Percentiles rank a stretch among this genome's conserved stretches.
phyloP scores from a whole-genome alignment of 306 rosid genomes.

The Astragalus glycyphyllos region DNA sequence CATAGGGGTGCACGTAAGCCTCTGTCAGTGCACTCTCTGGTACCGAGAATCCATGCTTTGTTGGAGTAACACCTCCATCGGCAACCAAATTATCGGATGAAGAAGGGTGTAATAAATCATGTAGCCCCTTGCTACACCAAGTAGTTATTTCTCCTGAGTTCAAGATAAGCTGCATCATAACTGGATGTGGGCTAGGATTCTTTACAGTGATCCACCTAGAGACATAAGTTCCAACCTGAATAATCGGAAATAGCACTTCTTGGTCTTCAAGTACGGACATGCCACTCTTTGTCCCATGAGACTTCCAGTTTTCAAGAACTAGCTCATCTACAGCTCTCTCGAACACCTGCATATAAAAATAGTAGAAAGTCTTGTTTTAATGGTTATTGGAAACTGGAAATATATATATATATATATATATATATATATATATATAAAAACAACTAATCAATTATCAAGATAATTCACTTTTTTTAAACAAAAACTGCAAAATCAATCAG shows the following conservation, averaged over 20 bases:
- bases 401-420: neutral
- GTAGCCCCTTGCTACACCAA: conserved; percentile 67
- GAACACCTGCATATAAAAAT: conserved; percentile 52
- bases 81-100: conserved; percentile 67
- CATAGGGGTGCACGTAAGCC: conserved; percentile 79
- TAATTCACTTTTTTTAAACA: neutral
- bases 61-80: conserved; percentile 60
- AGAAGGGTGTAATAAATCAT: conserved; percentile 67
- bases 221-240: conserved; percentile 79
- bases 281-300: conserved; percentile 63
- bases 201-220: conserved; percentile 77
- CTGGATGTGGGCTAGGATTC: conserved; percentile 86
- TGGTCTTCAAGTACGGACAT: conserved; percentile 78
- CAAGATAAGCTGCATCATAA: conserved; percentile 85
- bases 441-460: neutral
- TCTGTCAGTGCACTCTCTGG: conserved; percentile 77
- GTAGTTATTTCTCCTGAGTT: conserved; percentile 79
- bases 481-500: neutral
- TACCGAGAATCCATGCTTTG: conserved; percentile 80
- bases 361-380: conserved; percentile 43
- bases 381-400: conserved; percentile 14
- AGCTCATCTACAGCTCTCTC: conserved; percentile 66
- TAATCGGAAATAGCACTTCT: conserved; percentile 71
- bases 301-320: conserved; percentile 86
- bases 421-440: neutral